phyloP scores from a whole-genome alignment of 306 rosid genomes.

The Quercus robur region DNA sequence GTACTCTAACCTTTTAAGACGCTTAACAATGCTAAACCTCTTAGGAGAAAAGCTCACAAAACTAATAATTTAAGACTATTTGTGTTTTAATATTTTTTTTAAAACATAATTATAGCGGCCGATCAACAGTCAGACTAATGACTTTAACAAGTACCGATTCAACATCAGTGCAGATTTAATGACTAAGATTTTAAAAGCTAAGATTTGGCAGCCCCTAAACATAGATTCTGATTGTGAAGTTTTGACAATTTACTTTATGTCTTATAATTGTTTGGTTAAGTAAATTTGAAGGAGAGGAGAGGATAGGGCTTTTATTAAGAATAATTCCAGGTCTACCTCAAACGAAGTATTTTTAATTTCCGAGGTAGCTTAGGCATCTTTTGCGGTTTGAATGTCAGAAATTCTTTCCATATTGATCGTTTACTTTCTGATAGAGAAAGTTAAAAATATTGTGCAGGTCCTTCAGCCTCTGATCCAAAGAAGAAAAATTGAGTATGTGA shows the following conservation, averaged over 20 bases:
- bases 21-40: not conserved
- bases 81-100: not conserved
- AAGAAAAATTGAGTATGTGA: constrained; percentile 61
- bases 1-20: not conserved
- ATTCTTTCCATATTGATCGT: not conserved
- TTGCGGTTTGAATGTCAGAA: not conserved
- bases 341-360: too few species aligned
- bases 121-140: not conserved
- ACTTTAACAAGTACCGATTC: not conserved
- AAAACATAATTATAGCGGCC: not conserved
- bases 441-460: constrained; percentile 51
- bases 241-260: not conserved
- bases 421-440: constrained; percentile 4
- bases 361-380: too few species aligned
- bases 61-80: not conserved
- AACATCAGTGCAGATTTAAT: not conserved
- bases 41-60: not conserved
- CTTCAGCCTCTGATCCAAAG: constrained; percentile 86
- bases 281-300: not conserved
- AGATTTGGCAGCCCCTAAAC: not conserved
- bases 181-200: not conserved
- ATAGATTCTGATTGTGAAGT: not conserved
- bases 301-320: not conserved
- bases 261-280: not conserved
- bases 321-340: not conserved